Evolutionary conservation across 768 basidiomycete species (phyloP).

Genomic region (Phylloporus rhodoxanthus): DNA sequence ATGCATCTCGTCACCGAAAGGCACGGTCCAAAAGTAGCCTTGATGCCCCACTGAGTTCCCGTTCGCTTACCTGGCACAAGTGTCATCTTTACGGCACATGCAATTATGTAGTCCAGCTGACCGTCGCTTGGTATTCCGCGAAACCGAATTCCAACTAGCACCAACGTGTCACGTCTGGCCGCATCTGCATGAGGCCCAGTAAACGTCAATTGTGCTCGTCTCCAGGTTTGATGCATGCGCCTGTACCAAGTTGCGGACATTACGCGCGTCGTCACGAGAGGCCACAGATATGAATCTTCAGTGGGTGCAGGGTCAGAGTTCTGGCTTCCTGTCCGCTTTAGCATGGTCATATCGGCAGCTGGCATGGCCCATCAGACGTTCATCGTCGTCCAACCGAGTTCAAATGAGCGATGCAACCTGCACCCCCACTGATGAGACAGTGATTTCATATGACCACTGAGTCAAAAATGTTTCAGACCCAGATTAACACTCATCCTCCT

Average conservation of each 20-base stretch:
- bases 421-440: no score
- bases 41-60: constrained; percentile 1
- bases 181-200: background rate
- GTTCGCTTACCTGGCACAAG: constrained; percentile 14
- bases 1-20: background rate
- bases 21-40: constrained; percentile 16
- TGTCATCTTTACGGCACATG: constrained; percentile 13
- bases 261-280: background rate
- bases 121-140: background rate
- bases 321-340: background rate
- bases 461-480: background rate
- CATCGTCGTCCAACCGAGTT: background rate
- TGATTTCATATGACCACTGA: background rate
- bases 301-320: background rate
- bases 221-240: background rate
- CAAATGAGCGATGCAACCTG: no score
- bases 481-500: background rate
- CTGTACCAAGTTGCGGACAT: background rate
- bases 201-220: background rate
- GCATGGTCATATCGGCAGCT: no score
- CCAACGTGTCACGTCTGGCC: background rate
- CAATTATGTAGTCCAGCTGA: constrained; percentile 9
- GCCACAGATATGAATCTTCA: background rate
- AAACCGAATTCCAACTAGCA: background rate
- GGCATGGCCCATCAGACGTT: no score